Conservation (phyloP, 768 basidiomycete genomes). For the Rhizopogon sp. region DNA sequence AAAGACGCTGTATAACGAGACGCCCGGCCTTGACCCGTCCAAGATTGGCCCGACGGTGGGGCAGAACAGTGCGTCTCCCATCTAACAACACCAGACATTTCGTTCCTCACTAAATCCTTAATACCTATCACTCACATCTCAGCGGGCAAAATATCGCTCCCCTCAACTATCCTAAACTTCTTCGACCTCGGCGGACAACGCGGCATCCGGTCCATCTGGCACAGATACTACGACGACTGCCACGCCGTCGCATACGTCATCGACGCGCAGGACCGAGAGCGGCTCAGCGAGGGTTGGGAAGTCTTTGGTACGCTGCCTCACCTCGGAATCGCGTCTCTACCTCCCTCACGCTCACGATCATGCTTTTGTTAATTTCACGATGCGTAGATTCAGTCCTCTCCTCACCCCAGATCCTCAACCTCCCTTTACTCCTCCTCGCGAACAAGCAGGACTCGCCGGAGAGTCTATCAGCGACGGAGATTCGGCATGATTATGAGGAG, state of each 20-base stretch:
- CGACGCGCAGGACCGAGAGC: slow-evolving; percentile 86
- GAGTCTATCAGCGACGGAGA: slow-evolving; percentile 84
- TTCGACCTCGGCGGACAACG: slow-evolving; percentile 96
- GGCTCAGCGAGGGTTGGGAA: slow-evolving; percentile 93
- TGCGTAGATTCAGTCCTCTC: slow-evolving; percentile 75
- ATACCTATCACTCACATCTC: not conserved
- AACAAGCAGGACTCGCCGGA: slow-evolving; percentile 91
- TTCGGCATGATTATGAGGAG: slow-evolving; percentile 82
- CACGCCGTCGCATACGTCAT: slow-evolving; percentile 96
- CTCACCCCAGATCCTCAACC: slow-evolving; percentile 82
- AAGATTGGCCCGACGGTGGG: slow-evolving; percentile 97
- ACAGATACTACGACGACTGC: slow-evolving; percentile 91
- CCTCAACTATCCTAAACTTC: slow-evolving; percentile 92
- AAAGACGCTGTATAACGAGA: slow-evolving; percentile 86
- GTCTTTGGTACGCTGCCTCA: slow-evolving; percentile 73
- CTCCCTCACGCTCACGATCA: not conserved
- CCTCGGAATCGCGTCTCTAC: not conserved
- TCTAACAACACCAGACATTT: not conserved
- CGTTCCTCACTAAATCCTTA: not conserved
- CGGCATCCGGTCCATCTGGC: slow-evolving; percentile 93
- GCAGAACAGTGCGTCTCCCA: slow-evolving; percentile 79
- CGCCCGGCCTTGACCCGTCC: slow-evolving; percentile 82
- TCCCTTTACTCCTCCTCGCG: slow-evolving; percentile 87
- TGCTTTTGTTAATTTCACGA: not conserved
- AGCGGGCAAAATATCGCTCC: slow-evolving; percentile 93